These are phyloP conservation scores for Dactylis glomerata DNA, from an alignment of 176 grass and related monocot genomes.

Conservation along the genomic window DNA sequence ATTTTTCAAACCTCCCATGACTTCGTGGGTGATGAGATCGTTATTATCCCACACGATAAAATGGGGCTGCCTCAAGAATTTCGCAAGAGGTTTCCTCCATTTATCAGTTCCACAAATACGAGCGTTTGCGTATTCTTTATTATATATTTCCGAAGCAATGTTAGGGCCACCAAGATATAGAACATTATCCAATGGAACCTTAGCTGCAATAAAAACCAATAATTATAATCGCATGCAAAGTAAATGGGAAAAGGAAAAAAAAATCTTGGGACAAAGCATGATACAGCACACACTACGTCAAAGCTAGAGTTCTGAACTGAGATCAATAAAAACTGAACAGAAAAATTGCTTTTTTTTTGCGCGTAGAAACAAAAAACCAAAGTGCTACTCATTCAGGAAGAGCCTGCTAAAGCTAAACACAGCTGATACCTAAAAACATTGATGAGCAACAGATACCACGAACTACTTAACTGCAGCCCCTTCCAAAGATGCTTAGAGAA, in stretches of 20 bases:
- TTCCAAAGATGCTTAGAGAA: neutral
- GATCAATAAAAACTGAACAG: neutral
- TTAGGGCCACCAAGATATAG: conserved; percentile 98
- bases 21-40: conserved; percentile 92
- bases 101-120: conserved; percentile 92
- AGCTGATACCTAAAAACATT: neutral
- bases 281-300: neutral
- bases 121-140: conserved; percentile 98
- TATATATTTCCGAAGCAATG: conserved; percentile 98
- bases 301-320: neutral
- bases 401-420: neutral
- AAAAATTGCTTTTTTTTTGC: neutral
- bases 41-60: conserved; percentile 99
- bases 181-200: conserved; percentile 82
- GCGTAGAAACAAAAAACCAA: neutral
- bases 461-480: neutral
- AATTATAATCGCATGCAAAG: conserved; percentile 7
- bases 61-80: conserved; percentile 97
- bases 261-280: conserved; percentile 5
- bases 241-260: neutral
- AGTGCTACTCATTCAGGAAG: neutral
- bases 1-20: conserved; percentile 99
- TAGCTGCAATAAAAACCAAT: conserved; percentile 54
- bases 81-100: conserved; percentile 93
- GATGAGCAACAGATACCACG: neutral